A percentile compares a stretch with the other conserved stretches of the same genome.
These are phyloP conservation scores for Lichtheimia hyalospora DNA, from an alignment of 371 early-diverging fungal species.

Conservation along the genomic window DNA sequence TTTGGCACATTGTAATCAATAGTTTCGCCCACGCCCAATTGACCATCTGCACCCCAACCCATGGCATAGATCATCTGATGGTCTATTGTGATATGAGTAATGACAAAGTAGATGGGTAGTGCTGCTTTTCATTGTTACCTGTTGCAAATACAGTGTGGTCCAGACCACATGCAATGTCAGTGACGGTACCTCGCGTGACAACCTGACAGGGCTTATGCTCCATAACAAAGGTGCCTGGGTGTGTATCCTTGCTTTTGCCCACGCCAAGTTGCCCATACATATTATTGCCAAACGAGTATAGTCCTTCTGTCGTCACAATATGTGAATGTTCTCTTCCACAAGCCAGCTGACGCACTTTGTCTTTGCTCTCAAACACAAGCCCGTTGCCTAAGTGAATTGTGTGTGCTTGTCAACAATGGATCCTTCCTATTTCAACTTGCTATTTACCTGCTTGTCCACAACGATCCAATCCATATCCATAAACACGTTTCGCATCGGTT, in stretches of 20 bases:
- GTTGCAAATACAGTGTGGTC: conserved; percentile 73
- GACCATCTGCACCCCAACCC: conserved; percentile 87
- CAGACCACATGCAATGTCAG: conserved; percentile 68
- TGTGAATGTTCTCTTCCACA: conserved; percentile 68
- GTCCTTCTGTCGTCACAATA: conserved; percentile 34
- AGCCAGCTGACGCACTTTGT: conserved; percentile 21
- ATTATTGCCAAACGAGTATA: conserved; percentile 69
- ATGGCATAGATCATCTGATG: conserved; percentile 53
- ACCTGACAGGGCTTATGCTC: conserved; percentile 20
- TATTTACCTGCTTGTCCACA: conserved; percentile 40
- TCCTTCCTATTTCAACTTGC: conserved; percentile 16
- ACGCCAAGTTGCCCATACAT: conserved; percentile 71
- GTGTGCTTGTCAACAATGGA: no score
- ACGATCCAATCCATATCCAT: conserved; percentile 42
- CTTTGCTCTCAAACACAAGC: conserved; percentile 4
- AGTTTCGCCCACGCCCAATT: conserved; percentile 60
- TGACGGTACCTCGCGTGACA: conserved; percentile 26
- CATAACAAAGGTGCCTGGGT: conserved; percentile 29
- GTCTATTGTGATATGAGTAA: neutral
- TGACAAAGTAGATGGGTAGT: neutral
- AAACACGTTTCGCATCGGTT: conserved; percentile 19
- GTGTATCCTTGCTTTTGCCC: conserved; percentile 31
- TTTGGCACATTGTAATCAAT: conserved; percentile 50
- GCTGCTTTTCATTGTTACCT: conserved; percentile 25
- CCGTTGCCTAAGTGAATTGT: neutral